A percentile compares a stretch with the other conserved stretches of the same genome.
These are phyloP conservation scores for Nannochloropsis granulata DNA, from an alignment of 108 stramenopile genomes.

Conservation along the genomic window DNA sequence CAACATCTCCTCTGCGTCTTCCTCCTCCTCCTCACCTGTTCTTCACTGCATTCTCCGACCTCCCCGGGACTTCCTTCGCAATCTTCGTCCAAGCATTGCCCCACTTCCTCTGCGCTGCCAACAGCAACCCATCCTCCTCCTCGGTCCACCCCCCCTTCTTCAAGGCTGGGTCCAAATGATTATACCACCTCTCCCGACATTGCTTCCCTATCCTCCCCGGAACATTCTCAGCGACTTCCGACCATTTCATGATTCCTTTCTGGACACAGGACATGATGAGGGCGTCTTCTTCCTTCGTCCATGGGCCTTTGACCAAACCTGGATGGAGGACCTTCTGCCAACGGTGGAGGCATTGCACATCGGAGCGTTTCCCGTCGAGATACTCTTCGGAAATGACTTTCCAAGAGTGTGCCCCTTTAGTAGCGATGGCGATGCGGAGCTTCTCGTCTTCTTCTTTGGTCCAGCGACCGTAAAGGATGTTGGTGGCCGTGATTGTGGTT, in stretches of 20 bases:
- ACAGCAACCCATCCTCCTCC: slow-evolving; percentile 75
- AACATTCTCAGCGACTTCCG: slow-evolving; percentile 66
- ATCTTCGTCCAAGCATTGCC: slow-evolving; percentile 25
- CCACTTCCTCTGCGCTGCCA: slow-evolving; percentile 47
- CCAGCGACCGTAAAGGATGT: background rate
- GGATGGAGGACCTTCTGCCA: slow-evolving; percentile 98
- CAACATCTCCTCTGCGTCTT: too few relatives aligned
- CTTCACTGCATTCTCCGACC: slow-evolving; percentile 40
- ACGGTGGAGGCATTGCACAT: slow-evolving; percentile 93
- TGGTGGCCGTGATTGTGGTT: too few relatives aligned
- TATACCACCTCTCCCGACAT: slow-evolving; percentile 68
- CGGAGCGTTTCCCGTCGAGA: slow-evolving; percentile 45
- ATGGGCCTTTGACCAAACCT: slow-evolving; percentile 90
- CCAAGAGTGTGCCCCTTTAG: background rate
- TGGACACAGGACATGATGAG: slow-evolving; percentile 38
- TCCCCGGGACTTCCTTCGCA: slow-evolving; percentile 64
- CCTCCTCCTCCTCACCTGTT: slow-evolving; percentile 14
- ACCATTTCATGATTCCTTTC: slow-evolving; percentile 72
- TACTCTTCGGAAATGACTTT: slow-evolving; percentile 39
- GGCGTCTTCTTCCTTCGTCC: slow-evolving; percentile 86
- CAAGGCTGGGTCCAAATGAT: slow-evolving; percentile 77
- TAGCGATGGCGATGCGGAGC: background rate
- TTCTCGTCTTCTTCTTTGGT: slow-evolving; percentile 19
- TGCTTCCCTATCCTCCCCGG: slow-evolving; percentile 52
- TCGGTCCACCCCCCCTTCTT: slow-evolving; percentile 88